phyloP scores from a whole-genome alignment of 345 rosid species.

The Pseudoturritis turrita region DNA sequence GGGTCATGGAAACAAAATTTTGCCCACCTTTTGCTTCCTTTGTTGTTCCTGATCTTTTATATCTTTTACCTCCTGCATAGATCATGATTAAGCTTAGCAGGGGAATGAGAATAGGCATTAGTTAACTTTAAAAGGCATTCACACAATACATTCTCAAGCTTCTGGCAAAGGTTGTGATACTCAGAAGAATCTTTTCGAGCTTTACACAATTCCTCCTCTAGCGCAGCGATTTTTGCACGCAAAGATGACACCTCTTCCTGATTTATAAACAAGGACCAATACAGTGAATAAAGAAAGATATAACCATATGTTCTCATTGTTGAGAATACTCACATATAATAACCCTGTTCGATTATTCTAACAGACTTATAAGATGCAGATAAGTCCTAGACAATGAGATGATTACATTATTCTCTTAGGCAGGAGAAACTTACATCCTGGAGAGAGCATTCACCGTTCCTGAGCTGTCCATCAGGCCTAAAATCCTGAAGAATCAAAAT shows the following conservation, averaged over 20 bases:
- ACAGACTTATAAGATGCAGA: neutral
- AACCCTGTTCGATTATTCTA: neutral
- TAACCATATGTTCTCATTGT: neutral
- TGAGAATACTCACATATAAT: neutral
- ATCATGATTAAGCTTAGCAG: slow-evolving; percentile 16
- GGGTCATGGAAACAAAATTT: neutral
- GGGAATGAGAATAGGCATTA: neutral
- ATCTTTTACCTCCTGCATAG: slow-evolving; percentile 77
- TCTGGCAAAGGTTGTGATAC: slow-evolving; percentile 44
- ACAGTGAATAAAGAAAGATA: slow-evolving; percentile 15
- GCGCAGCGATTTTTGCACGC: slow-evolving; percentile 51
- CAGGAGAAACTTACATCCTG: slow-evolving; percentile 49
- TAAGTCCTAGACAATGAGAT: neutral
- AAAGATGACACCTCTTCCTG: slow-evolving; percentile 76
- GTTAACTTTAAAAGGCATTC: slow-evolving; percentile 9
- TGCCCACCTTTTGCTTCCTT: slow-evolving; percentile 84
- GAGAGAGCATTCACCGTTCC: slow-evolving; percentile 42
- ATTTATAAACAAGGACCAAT: slow-evolving; percentile 18
- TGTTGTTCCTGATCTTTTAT: slow-evolving; percentile 78
- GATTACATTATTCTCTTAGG: slow-evolving; percentile 2
- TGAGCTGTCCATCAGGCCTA: slow-evolving; percentile 48
- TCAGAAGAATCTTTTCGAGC: slow-evolving; percentile 68
- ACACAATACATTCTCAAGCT: slow-evolving; percentile 69
- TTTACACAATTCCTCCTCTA: slow-evolving; percentile 85
- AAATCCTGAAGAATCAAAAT: slow-evolving; percentile 45